These are phyloP conservation scores for Pichia kluyveri DNA, from an alignment of 805 yeast species.

Conservation along the genomic window DNA sequence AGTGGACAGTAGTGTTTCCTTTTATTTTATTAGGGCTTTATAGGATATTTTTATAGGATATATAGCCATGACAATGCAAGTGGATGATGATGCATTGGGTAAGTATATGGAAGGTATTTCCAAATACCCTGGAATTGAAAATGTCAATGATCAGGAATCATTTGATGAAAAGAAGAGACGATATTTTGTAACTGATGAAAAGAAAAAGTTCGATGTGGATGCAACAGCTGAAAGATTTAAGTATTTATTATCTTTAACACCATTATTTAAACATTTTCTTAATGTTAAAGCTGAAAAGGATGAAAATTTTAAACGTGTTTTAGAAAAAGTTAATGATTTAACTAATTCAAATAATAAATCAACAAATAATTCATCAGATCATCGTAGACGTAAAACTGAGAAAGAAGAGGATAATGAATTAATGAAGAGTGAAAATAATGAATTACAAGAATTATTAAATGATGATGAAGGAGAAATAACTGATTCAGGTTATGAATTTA, in stretches of 20 bases:
- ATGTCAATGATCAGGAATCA: not conserved
- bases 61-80: not conserved
- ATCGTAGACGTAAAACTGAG: conserved; percentile 60
- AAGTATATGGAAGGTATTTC: not conserved
- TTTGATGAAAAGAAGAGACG: conserved; percentile 7
- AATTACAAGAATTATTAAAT: conserved; percentile 2
- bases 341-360: conserved; percentile 8
- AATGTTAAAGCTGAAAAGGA: conserved; percentile 56
- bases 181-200: conserved; percentile 27
- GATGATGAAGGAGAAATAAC: conserved; percentile 14
- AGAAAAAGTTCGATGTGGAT: conserved; percentile 36
- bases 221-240: conserved; percentile 60
- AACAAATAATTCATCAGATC: conserved; percentile 17
- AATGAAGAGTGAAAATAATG: conserved; percentile 43
- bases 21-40: no score
- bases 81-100: not conserved
- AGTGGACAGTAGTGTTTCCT: no score
- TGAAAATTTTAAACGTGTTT: conserved; percentile 43
- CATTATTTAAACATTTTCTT: conserved; percentile 60
- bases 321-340: conserved; percentile 28
- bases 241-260: conserved; percentile 56
- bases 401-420: conserved; percentile 74
- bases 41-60: no score
- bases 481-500: conserved; percentile 34
- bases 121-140: not conserved